Conservation (phyloP, 2,329 filamentous ascomycete genomes). For the Cytospora schulzeri region DNA sequence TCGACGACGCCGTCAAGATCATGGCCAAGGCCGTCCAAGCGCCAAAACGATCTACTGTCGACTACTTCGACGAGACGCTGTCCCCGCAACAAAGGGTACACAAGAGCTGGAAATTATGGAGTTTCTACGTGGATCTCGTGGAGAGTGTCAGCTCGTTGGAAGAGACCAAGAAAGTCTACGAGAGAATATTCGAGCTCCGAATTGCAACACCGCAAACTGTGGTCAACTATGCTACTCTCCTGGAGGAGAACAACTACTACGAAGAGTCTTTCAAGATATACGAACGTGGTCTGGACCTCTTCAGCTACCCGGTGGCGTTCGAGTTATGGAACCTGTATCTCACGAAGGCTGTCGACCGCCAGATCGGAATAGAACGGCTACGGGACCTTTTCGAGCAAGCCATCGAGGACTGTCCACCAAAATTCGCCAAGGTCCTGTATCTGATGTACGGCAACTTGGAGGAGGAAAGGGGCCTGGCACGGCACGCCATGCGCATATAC, state of each 20-base stretch:
- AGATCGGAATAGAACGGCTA: constrained; percentile 91
- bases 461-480: constrained; percentile 89
- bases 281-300: constrained; percentile 94
- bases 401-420: constrained; percentile 89
- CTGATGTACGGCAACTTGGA: constrained; percentile 98
- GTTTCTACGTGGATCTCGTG: constrained; percentile 97
- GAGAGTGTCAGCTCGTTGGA: constrained; percentile 91
- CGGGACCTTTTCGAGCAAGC: constrained; percentile 97
- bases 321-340: constrained; percentile 98
- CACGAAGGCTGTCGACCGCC: constrained; percentile 94
- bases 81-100: constrained; percentile 95
- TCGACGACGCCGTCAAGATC: constrained; percentile 89
- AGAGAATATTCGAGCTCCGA: constrained; percentile 95
- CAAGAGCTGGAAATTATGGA: constrained; percentile 99
- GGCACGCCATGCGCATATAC: constrained; percentile 98
- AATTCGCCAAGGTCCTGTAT: constrained; percentile 94
- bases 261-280: constrained; percentile 99
- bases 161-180: constrained; percentile 92
- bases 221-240: constrained; percentile 94
- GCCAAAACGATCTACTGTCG: constrained; percentile 96
- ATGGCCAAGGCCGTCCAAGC: constrained; percentile 97
- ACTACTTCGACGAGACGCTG: constrained; percentile 95
- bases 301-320: constrained; percentile 96
- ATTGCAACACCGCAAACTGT: constrained; percentile 98
- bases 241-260: constrained; percentile 93